Percentiles rank a stretch among this genome's conserved stretches.
Evolutionary conservation across 1,284 basidiomycete species (phyloP).

Genomic region (Malassezia japonica): DNA sequence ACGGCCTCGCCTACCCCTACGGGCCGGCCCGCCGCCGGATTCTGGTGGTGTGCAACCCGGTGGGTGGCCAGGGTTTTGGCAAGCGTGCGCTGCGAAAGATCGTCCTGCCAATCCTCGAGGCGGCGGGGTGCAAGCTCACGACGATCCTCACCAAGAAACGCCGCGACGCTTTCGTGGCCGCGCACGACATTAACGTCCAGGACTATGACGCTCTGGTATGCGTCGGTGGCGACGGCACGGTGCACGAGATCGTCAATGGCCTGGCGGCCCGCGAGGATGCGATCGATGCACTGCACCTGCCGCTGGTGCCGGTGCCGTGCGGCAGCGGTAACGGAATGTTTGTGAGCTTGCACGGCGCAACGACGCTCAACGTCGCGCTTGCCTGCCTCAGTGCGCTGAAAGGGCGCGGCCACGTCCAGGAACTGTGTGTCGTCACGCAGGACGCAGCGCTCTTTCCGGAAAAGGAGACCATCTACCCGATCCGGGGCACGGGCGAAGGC

Average conservation of each 20-base stretch:
- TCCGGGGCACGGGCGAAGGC: constrained; percentile 1
- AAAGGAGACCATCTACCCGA: constrained; percentile 5
- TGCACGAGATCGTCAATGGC: constrained; percentile 89
- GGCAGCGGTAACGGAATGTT: constrained; percentile 75
- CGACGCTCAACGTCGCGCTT: constrained; percentile 36
- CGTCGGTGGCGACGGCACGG: constrained; percentile 78
- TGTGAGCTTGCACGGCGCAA: constrained; percentile 57
- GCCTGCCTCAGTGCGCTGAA: constrained; percentile 79
- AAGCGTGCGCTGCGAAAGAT: constrained; percentile 57
- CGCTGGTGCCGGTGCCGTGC: constrained; percentile 75
- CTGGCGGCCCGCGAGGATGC: constrained; percentile 66
- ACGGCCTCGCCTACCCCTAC: constrained; percentile 21
- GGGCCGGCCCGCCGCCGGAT: constrained; percentile 26
- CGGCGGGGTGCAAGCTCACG: constrained; percentile 64
- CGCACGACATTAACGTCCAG: constrained; percentile 56
- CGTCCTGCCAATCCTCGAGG: constrained; percentile 69
- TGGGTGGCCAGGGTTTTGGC: constrained; percentile 73
- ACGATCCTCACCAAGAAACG: constrained; percentile 53
- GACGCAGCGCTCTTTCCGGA: constrained; percentile 44
- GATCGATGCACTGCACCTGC: constrained; percentile 60
- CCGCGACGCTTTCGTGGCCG: constrained; percentile 66
- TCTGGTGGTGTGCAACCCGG: constrained; percentile 70
- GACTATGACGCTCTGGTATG: constrained; percentile 61
- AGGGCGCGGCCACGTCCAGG: constrained; percentile 64
- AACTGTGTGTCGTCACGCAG: constrained; percentile 71